These are phyloP conservation scores for Priceomyces medius DNA, from an alignment of 805 yeast species.

Conservation along the genomic window DNA sequence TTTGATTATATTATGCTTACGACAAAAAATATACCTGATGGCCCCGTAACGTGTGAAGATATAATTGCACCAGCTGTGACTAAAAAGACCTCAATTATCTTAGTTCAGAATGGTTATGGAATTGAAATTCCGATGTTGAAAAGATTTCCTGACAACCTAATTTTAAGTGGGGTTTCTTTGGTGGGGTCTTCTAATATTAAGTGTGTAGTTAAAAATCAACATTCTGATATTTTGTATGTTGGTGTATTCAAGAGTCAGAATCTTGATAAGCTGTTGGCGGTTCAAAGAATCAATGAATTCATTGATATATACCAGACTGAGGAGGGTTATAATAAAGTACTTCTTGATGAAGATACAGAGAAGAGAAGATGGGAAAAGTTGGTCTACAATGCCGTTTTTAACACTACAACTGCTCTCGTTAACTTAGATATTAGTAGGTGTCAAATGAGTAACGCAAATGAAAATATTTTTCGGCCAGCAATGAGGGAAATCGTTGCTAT, in stretches of 20 bases:
- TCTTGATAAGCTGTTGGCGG: slow-evolving; percentile 12
- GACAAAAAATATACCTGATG: slow-evolving; percentile 40
- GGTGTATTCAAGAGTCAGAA: slow-evolving; percentile 20
- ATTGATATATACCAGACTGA: slow-evolving; percentile 28
- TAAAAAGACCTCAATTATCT: slow-evolving; percentile 26
- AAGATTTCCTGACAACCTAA: slow-evolving; percentile 31
- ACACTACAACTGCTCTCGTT: slow-evolving; percentile 34
- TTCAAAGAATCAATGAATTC: slow-evolving; percentile 16
- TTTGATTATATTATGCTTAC: slow-evolving; percentile 39
- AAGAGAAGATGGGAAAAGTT: slow-evolving; percentile 41
- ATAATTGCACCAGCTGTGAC: slow-evolving; percentile 38
- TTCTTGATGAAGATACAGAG: slow-evolving; percentile 28
- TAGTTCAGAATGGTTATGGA: slow-evolving; percentile 41
- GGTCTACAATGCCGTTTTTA: slow-evolving; percentile 35
- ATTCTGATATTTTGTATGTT: slow-evolving; percentile 19
- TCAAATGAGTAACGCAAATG: slow-evolving; percentile 34
- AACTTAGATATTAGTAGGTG: slow-evolving; percentile 35
- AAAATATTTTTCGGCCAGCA: slow-evolving; percentile 47
- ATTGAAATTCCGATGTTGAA: slow-evolving; percentile 33
- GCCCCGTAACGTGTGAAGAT: slow-evolving; percentile 39
- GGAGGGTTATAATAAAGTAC: slow-evolving; percentile 21
- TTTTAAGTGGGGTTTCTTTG: slow-evolving; percentile 36
- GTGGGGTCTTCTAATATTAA: slow-evolving; percentile 34
- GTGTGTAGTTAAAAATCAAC: slow-evolving; percentile 18
- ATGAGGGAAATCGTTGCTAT: slow-evolving; percentile 65